phyloP scores from a whole-genome alignment of 805 yeast genomes.

The Teunomyces kruisii region DNA sequence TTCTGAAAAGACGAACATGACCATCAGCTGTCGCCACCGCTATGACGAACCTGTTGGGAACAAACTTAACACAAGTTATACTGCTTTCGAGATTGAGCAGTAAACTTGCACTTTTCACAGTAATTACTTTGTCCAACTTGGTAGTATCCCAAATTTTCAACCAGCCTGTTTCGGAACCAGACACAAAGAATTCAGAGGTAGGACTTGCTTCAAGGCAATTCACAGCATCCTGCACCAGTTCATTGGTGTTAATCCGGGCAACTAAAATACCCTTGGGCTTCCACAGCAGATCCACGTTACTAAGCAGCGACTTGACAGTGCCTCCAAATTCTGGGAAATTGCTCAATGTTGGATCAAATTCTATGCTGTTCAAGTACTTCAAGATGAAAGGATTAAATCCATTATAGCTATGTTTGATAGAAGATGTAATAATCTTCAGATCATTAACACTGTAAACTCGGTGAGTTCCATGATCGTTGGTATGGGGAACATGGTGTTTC shows the following conservation, averaged over 20 bases:
- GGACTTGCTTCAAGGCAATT: constrained; percentile 59
- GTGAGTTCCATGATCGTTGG: constrained; percentile 11
- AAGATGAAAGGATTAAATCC: constrained; percentile 67
- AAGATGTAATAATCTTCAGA: constrained; percentile 31
- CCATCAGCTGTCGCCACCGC: constrained; percentile 56
- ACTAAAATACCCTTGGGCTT: constrained; percentile 54
- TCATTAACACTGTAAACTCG: constrained; percentile 30
- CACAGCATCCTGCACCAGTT: constrained; percentile 36
- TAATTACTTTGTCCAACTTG: constrained; percentile 61
- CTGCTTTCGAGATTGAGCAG: constrained; percentile 49
- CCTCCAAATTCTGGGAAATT: constrained; percentile 71
- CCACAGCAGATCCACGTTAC: not conserved
- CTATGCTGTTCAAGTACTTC: constrained; percentile 52
- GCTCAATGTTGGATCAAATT: constrained; percentile 55
- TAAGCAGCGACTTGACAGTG: constrained; percentile 9
- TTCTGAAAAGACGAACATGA: constrained; percentile 34
- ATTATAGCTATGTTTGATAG: constrained; percentile 56
- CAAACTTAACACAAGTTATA: constrained; percentile 49
- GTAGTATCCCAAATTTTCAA: constrained; percentile 77
- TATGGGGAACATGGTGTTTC: constrained; percentile 13
- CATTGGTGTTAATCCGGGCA: constrained; percentile 53
- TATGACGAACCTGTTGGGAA: constrained; percentile 57
- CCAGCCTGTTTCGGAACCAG: constrained; percentile 75
- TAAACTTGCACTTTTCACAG: constrained; percentile 46
- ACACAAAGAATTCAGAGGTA: constrained; percentile 63